Evolutionary conservation across 148 eudicot species (phyloP), one percentile per base, ranked within the genome.

Genomic region (Rhododendron ferrugineum): DNA sequence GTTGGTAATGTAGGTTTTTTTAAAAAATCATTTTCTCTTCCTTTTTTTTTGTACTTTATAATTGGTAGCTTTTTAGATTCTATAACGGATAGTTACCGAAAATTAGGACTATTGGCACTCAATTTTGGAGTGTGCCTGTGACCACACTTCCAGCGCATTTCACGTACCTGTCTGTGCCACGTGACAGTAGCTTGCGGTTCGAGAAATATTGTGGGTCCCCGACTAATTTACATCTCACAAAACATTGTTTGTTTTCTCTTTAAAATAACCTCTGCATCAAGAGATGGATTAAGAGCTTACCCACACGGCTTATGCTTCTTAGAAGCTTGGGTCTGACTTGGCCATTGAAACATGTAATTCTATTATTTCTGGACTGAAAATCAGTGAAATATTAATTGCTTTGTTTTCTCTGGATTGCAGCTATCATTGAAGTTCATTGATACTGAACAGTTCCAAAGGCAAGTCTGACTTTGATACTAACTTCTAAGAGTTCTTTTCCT

Each of bases 401-500:
- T 23, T 66, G 9, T 13, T 34, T 52, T 36, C 28, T 70, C 42
- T 23, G 85, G 52, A 82, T 86, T 84, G 79, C 94, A 93, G 96
- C 90, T 93, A 30, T 90, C 91, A 56, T 86, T 91, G 88, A 89
- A 92, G 94, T 92, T 93, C 86, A 86, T 93, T 28, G 94, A 93
- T 81, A 93, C 94, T 2, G 90, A 91, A 76, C 92, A 93, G 80
- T 93, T 93, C 88, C 96, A 93, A 85, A 92, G 96, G 96, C 92
- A 85, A 92, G 92, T 84, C 16, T 76, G 26, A n/a, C 58, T 74
- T 50, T 9, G 62, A 32, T 28, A 18, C 36, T 73, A 8, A 22
- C 30, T 85, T 23, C 14, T 52, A 26, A 7, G 8, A 74, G 75
- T 66, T 47, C 36, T 34, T 58, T 16, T 32, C 46, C 84, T 52